Conservation (phyloP, 345 rosid genomes). For the Raphanus sativus region DNA sequence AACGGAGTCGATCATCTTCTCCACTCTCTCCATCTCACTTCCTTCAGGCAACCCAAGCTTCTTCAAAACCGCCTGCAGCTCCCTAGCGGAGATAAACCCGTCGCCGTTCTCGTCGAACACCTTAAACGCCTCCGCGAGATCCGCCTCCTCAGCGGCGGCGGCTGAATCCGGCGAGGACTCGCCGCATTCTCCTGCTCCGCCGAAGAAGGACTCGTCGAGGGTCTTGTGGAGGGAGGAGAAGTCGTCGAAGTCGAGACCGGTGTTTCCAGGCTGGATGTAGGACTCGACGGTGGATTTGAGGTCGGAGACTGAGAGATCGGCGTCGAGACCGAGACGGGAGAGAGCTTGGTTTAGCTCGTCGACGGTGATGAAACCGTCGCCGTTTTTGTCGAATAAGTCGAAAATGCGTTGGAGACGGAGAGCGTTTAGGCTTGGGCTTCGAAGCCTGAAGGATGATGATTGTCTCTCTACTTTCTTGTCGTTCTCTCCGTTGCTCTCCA, state of each 20-base stretch:
- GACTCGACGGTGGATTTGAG: constrained; percentile 59
- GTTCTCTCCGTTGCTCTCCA: constrained; percentile 15
- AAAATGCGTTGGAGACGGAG: constrained; percentile 76
- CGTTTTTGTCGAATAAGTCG: constrained; percentile 79
- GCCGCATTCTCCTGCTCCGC: constrained; percentile 10
- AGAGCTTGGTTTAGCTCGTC: constrained; percentile 68
- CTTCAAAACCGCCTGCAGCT: constrained; percentile 66
- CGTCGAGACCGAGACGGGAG: constrained; percentile 58
- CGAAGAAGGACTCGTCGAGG: constrained; percentile 50
- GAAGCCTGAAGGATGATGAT: constrained; percentile 53
- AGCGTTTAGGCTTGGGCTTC: constrained; percentile 61
- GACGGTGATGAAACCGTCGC: constrained; percentile 68
- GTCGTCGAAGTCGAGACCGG: constrained; percentile 63
- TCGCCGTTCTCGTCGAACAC: constrained; percentile 92
- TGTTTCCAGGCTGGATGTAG: constrained; percentile 50
- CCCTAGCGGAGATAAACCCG: constrained; percentile 78
- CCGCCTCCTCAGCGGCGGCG: constrained; percentile 53
- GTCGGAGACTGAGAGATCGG: constrained; percentile 61
- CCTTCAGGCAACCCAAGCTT: constrained; percentile 78
- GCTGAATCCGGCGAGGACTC: neutral
- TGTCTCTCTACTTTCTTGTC: neutral
- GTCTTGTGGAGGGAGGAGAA: constrained; percentile 66
- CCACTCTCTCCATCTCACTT: constrained; percentile 63
- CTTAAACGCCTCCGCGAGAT: constrained; percentile 85
- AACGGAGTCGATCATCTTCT: constrained; percentile 82